These are phyloP conservation scores for Cyphellophora attinorum DNA, from an alignment of 2,329 filamentous ascomycete species.

Conservation along the genomic window DNA sequence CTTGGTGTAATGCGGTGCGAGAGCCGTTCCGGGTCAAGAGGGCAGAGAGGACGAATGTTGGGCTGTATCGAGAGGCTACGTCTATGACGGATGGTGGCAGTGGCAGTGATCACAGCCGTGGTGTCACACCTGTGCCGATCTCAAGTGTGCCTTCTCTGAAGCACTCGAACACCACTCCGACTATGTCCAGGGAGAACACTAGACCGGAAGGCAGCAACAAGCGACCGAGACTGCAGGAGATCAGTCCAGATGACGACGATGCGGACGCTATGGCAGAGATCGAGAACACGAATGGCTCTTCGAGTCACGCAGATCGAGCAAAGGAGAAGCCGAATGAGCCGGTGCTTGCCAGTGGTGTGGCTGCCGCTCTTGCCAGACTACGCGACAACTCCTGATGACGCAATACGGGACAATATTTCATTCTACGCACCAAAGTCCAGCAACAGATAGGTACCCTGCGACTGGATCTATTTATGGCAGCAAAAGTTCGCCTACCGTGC, in stretches of 20 bases:
- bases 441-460: too few relatives aligned
- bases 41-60: slow-evolving; percentile 48
- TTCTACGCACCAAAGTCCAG: too few relatives aligned
- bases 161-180: slow-evolving; percentile 5
- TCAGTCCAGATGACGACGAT: slow-evolving; percentile 20
- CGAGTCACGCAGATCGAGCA: slow-evolving; percentile 5
- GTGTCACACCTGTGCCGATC: slow-evolving; percentile 20
- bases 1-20: slow-evolving; percentile 71
- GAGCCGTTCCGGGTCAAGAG: slow-evolving; percentile 75
- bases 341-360: slow-evolving; percentile 47
- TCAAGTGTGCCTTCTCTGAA: slow-evolving; percentile 15
- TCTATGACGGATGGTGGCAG: slow-evolving; percentile 10
- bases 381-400: slow-evolving; percentile 25
- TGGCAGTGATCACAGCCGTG: slow-evolving; percentile 18
- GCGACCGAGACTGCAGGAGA: slow-evolving; percentile 11
- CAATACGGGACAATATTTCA: neutral
- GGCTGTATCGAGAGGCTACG: slow-evolving; percentile 14
- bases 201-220: slow-evolving; percentile 10
- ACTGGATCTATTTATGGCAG: too few relatives aligned
- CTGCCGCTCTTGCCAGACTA: slow-evolving; percentile 48
- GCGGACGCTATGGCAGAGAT: slow-evolving; percentile 42
- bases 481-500: too few relatives aligned
- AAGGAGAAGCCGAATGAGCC: slow-evolving; percentile 12
- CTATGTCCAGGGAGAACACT: slow-evolving; percentile 8
- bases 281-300: too few relatives aligned